phyloP scores from a whole-genome alignment of 495 filamentous ascomycete genomes.

The Chlorociboria aeruginascens region DNA sequence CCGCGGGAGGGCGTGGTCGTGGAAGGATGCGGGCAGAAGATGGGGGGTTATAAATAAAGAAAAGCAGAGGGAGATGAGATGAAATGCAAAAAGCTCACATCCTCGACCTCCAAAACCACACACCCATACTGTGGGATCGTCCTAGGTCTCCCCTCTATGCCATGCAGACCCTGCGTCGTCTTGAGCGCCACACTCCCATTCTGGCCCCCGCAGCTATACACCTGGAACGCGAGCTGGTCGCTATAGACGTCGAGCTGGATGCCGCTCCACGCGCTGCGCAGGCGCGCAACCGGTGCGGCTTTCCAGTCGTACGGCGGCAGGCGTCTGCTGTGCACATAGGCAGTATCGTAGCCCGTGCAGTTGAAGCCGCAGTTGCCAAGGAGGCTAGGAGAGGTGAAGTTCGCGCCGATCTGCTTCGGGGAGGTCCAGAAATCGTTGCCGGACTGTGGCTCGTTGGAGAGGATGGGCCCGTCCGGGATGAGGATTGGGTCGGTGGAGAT shows the following conservation, averaged over 20 bases:
- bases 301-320: slow-evolving; percentile 46
- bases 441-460: slow-evolving; percentile 43
- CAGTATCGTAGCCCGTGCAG: slow-evolving; percentile 66
- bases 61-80: too few relatives aligned
- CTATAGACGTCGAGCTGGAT: slow-evolving; percentile 62
- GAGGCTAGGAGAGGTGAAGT: slow-evolving; percentile 45
- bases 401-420: slow-evolving; percentile 64
- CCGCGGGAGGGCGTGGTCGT: too few relatives aligned
- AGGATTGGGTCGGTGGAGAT: slow-evolving; percentile 63
- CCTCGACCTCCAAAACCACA: slow-evolving; percentile 54
- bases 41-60: too few relatives aligned
- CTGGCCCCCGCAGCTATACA: slow-evolving; percentile 64
- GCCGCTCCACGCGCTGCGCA: slow-evolving; percentile 52
- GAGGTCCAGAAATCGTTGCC: slow-evolving; percentile 63
- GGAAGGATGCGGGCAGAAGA: too few relatives aligned
- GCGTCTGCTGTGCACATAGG: slow-evolving; percentile 28
- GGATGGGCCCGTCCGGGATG: slow-evolving; percentile 67
- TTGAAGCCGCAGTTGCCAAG: slow-evolving; percentile 51
- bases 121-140: slow-evolving; percentile 58
- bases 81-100: slow-evolving; percentile 21
- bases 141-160: slow-evolving; percentile 27
- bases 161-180: slow-evolving; percentile 45
- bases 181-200: slow-evolving; percentile 53
- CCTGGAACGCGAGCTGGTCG: slow-evolving; percentile 67
- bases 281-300: slow-evolving; percentile 43